Base-by-base conservation (phyloP, 331 rosid species). In the Malus hybrid region DNA sequence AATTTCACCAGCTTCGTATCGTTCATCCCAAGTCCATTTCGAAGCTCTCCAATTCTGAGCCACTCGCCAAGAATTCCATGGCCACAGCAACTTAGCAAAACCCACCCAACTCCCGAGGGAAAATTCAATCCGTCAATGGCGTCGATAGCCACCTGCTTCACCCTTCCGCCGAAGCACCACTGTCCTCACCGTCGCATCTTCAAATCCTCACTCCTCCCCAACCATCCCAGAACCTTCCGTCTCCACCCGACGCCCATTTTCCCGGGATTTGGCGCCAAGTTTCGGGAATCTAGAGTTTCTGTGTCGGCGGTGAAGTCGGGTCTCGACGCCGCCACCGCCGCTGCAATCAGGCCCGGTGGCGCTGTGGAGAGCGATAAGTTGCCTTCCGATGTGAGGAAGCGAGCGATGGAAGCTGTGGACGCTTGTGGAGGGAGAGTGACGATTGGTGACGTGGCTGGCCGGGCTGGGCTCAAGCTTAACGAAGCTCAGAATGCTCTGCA, bases 391-490 rank as follows among this genome's bases (percentile, higher is more conserved):
- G 93, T 92, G 67, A 89, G 99, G 64, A 94, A 92, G 86, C 85
- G 96, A 70, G 82, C 97, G 34, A 90, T 92, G 99, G 99, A 94
- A 30, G 97, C 97, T 1, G 92, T 94, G 50, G 97, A 92, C 76
- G 69, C 85, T 1, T 89, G 78, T 36, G 97, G 97, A 28, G 96
- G 97, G 36, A 90, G 96, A 73, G 97, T 94, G 1, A 94, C 97
- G 60, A 63, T 90, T 30, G 97, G 99, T 13, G 99, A 94, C 62
- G 97, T 94, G 61, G 92, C 97, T 3, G 84, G 99, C 68, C 80
- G 86, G 36, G 97, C 97, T 74, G 97, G 99, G 18, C 89, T 92
- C 14, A 89, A 89, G 81, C 75, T 94, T 80, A 85, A 90, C 80
- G 80, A 90, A 76, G 96, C 92, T 79, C 96, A 94, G 88, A 90